Evolutionary conservation across 2,329 filamentous ascomycete genomes (phyloP).

Genomic region (Aspergillus persii): DNA sequence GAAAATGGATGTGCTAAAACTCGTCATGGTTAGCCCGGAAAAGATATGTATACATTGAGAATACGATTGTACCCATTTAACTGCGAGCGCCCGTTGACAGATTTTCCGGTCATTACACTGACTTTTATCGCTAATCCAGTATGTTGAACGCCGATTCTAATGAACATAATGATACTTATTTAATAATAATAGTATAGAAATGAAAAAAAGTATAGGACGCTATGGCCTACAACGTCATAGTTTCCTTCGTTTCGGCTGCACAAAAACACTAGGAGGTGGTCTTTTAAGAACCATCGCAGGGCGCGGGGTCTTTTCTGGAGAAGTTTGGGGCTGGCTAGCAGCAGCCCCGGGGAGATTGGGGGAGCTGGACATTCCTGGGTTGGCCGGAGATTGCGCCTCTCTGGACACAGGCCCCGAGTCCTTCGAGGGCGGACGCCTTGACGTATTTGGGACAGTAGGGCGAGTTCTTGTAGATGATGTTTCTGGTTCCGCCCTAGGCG

Average conservation of each 20-base stretch:
- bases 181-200: neutral
- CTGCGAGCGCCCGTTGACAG: no score
- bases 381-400: neutral
- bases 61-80: neutral
- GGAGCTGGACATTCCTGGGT: neutral
- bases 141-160: neutral
- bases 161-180: neutral
- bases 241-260: slow-evolving; percentile 31
- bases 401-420: neutral
- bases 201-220: neutral
- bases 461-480: neutral
- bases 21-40: no score
- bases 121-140: neutral
- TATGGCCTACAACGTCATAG: slow-evolving; percentile 13
- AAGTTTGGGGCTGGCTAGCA: neutral
- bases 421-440: slow-evolving; percentile 3
- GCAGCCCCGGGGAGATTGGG: neutral
- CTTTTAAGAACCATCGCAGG: slow-evolving; percentile 27
- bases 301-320: slow-evolving; percentile 13
- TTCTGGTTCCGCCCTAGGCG: neutral
- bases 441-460: neutral
- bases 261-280: slow-evolving; percentile 30
- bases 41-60: neutral
- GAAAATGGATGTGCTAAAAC: neutral
- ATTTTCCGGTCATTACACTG: no score